Evolutionary conservation across 441 rosid genomes (phyloP), one percentile per base, ranked within the genome.

Genomic region (Arabidopsis hybrid): DNA sequence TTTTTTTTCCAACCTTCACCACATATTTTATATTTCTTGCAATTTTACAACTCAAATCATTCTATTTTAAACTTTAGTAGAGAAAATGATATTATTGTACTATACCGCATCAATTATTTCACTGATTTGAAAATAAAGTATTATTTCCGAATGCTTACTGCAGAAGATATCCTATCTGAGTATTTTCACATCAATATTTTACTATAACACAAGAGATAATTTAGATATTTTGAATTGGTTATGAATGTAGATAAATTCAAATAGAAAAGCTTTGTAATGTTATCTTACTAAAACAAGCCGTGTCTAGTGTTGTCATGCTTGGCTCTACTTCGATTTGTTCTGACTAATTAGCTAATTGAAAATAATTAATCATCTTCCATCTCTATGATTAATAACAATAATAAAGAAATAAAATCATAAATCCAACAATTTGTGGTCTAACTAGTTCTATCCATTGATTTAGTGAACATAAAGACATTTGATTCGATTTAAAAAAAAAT

Each of bases 41-140:
- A 38, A 56, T 49, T 64, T 51, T 46, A 57, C 26, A 11, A 42
- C 57, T 50, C 80, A 47, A 63, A 76, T 70, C 65, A 63, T 62
- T 56, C 39, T 70, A 70, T 63, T 70, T 63, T 39, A 63, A 62
- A 69, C 61, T 63, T 76, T 63, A 55, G 79, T 46, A 62, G 51
- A 26, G 70, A 69, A 38, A 62, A 69, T 55, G 70, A 68, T 45
- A 49, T 61, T 60, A 21, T 60, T 69, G 26, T 60, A 60, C 32
- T 43, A 60, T 6, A 40, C 51, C 38, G 1, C 40, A 51, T 43
- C 39, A 39, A 74, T 67, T 60, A 51, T 43, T 59, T 31, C 39
- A 7, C 59, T 34, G 11, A 42, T 13, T 12, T 13, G 7, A 40
- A 17, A 32, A 13, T 18, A 52, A 8, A 60, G 13, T 40, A 29